Evolutionary conservation across 148 eudicot genomes (phyloP).

Genomic region (Chenopodium formosanum): DNA sequence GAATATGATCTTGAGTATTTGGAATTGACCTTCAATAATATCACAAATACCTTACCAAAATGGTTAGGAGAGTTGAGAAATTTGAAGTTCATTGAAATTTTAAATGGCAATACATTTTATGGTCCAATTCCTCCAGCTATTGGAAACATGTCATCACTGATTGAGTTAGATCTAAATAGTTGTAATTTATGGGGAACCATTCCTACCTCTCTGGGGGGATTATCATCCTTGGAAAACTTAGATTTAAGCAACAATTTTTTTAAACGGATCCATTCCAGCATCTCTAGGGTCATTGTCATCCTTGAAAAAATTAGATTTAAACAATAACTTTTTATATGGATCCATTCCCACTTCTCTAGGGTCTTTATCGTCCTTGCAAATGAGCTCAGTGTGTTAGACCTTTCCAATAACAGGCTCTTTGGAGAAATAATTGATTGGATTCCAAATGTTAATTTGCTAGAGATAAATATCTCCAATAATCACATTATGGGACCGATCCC

Average conservation of each 20-base stretch:
- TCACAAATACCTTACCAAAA: slow-evolving; percentile 4
- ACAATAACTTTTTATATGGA: neutral
- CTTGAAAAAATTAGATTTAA: neutral
- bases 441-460: neutral
- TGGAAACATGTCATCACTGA: slow-evolving; percentile 19
- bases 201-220: neutral
- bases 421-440: slow-evolving; percentile 16
- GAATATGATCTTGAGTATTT: slow-evolving; percentile 10
- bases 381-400: slow-evolving; percentile 3
- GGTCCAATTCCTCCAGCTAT: slow-evolving; percentile 21
- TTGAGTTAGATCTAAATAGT: slow-evolving; percentile 5
- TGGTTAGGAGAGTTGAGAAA: slow-evolving; percentile 17
- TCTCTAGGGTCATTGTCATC: neutral
- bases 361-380: slow-evolving; percentile 9
- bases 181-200: slow-evolving; percentile 9
- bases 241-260: too few species aligned
- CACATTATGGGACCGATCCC: neutral
- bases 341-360: neutral
- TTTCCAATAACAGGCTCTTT: slow-evolving; percentile 17
- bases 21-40: neutral
- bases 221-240: neutral
- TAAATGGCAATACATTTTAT: neutral
- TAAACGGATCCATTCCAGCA: neutral
- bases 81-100: neutral
- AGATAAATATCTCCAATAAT: slow-evolving; percentile 12